Evolutionary conservation across 2,329 filamentous ascomycete species (phyloP).

Genomic region (Aspergillus sp.): DNA sequence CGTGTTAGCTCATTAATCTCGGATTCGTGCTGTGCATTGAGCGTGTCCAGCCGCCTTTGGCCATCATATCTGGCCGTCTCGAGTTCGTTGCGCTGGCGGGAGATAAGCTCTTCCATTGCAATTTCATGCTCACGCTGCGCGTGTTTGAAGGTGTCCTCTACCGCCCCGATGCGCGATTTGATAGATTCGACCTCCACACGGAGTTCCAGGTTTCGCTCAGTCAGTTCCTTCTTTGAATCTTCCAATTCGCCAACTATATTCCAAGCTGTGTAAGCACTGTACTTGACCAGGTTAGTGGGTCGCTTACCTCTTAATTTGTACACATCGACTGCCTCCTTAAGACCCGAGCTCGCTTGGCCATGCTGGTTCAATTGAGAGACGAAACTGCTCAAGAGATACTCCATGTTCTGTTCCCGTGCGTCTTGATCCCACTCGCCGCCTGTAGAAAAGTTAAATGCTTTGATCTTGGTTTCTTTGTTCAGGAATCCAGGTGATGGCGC

Average conservation of each 20-base stretch:
- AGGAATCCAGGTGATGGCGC: conserved; percentile 54
- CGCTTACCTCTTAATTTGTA: conserved; percentile 72
- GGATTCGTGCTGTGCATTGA: conserved; percentile 64
- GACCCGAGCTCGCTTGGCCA: conserved; percentile 63
- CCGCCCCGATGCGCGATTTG: conserved; percentile 52
- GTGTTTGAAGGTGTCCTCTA: conserved; percentile 53
- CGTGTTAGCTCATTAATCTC: conserved; percentile 66
- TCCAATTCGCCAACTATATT: conserved; percentile 59
- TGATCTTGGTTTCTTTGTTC: conserved; percentile 71
- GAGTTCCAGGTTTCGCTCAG: conserved; percentile 54
- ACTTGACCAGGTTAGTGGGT: not conserved
- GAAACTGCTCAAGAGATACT: conserved; percentile 69
- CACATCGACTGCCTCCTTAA: conserved; percentile 72
- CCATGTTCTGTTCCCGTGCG: conserved; percentile 72
- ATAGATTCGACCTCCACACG: conserved; percentile 67
- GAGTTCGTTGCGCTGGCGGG: conserved; percentile 51
- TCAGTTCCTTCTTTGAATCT: conserved; percentile 50
- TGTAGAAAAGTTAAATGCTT: conserved; percentile 52
- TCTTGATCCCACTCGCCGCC: conserved; percentile 68
- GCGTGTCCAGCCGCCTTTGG: conserved; percentile 56
- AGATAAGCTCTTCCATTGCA: conserved; percentile 52
- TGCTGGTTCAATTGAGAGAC: conserved; percentile 71
- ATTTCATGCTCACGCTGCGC: conserved; percentile 53
- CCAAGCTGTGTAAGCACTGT: not conserved
- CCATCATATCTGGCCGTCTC: conserved; percentile 43